Evolutionary conservation across 352 stramenopile species (phyloP), one percentile per base, ranked within the genome.

Genomic region (Elongisporangium prolatum): DNA sequence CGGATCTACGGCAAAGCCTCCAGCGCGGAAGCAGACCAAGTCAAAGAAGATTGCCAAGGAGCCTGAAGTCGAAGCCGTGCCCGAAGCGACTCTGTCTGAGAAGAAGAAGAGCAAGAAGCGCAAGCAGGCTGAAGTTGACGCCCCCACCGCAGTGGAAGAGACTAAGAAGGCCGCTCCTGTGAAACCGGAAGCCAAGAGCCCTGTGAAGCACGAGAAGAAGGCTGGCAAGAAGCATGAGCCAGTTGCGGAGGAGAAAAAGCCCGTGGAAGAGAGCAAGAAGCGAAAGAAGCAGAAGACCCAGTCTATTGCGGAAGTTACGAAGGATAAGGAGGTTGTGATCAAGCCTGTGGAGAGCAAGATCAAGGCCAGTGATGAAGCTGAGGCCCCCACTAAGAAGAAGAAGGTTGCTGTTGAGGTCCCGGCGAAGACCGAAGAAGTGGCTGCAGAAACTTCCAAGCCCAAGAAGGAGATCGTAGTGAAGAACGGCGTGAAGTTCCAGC

Each of bases 401-500:
- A 57, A 66, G 40, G 63, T 71, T 51, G 22, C 13, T n/a, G 48
- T 34, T 24, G 51, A 65, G 58, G 48, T 57, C 20, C 18, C 48
- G n/a, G n/a, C n/a, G 14, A 72, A 77, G 64, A 25, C 20, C 0
- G 47, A 56, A 28, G 56, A 9, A 62, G 44, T 48, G 21, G 1
- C n/a, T 22, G 13, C 25, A 8, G 53, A 52, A 16, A 60, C 68
- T 25, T 52, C 61, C 21, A 68, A 71, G 48, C 54, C 68, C 9
- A 60, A 61, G 37, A 63, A 70, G 40, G 56, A 68, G 25, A 60
- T 71, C 0, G 65, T 93, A 9, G 69, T 77, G 25, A 85, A 73
- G 50, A 93, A 79, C 44, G 81, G 84, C 24, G 73, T 86, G 54
- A 88, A 86, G 61, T 89, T 93, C 65, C 81, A 80, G 59, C 83